Base-by-base conservation (phyloP, 192 early-diverging fungal species). In the Entomortierella beljakovae region DNA sequence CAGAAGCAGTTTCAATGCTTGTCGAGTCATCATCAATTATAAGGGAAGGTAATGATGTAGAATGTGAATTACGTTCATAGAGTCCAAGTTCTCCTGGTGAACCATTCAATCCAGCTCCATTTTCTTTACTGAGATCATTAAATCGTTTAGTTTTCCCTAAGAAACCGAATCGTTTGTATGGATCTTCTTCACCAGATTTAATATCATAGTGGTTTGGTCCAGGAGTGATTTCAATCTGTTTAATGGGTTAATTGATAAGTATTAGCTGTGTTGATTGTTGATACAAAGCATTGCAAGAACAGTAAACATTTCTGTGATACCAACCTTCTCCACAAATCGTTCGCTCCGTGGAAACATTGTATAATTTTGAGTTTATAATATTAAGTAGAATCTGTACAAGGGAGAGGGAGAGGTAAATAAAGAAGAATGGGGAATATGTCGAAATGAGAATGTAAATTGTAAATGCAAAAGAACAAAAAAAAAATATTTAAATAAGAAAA, bases 271-370 rank as follows among this genome's bases (percentile, higher is more conserved):
- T 15, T 23, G 28, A 29, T 43, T 28, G 38, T 16, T 2, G 32
- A 40, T 35, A 28, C 28, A 54, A 4, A 22, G 49, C 16, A n/a
- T 31, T 61, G 43, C 48, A 26, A 15, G 13, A 11, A 31, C 28
- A 18, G 35, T 55, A 8, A 15, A 22, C 8, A 42, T 11, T 57
- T 37, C 40, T 29, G 25, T 26, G 20, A n/a, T 22, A 60, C 46
- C 32, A 57, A 70, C 75, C 75, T 79, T 79, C 25, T 79, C 75
- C 61, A 65, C 75, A 70, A 79, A 79, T 20, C 75, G 75, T 43
- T 79, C 75, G 54, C 75, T 79, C 48, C 75, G 54, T 5, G 75
- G 66, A 63, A 79, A 79, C 75, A 79, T 79, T 52, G 23, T 55
- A 42, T 46, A 11, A 20, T 46, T 46, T 46, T 4, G 3, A 46